Evolutionary conservation across 2,329 filamentous ascomycete species (phyloP).

Genomic region (Thielaviopsis musarum): DNA sequence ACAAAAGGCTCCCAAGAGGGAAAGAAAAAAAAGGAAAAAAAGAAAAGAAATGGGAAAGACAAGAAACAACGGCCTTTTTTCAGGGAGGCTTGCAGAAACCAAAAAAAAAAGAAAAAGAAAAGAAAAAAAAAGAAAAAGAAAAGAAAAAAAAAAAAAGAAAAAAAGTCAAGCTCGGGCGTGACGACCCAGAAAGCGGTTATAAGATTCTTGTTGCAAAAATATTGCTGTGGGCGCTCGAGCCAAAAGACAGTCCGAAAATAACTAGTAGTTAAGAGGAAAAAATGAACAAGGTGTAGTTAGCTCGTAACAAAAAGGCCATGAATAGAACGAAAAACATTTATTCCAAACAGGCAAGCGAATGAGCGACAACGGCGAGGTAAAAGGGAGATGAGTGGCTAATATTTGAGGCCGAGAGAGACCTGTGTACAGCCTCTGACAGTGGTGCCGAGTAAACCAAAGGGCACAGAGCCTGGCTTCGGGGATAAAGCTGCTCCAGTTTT

Average conservation of each 20-base stretch:
- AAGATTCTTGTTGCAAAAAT: neutral
- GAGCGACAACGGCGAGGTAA: neutral
- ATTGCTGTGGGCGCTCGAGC: neutral
- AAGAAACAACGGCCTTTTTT: neutral
- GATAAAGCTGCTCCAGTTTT: no score
- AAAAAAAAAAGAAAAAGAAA: neutral
- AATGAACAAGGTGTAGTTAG: neutral
- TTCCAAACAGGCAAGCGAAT: neutral
- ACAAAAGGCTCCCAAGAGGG: neutral
- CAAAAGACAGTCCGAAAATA: neutral
- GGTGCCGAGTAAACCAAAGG: neutral
- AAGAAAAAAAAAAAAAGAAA: neutral
- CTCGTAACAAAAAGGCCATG: neutral
- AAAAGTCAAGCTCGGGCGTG: neutral
- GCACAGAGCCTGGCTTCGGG: no score
- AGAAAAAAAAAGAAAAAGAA: neutral
- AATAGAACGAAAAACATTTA: neutral
- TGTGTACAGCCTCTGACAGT: neutral
- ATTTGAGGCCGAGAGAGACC: neutral
- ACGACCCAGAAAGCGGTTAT: neutral
- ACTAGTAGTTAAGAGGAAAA: neutral
- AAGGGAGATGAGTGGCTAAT: no score
- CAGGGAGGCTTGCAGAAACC: neutral
- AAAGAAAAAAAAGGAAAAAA: neutral
- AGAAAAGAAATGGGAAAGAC: neutral